A percentile compares a stretch with the other conserved stretches of the same genome.
These are phyloP conservation scores for Blastobotrys apis DNA, from an alignment of 1,139 yeast genomes.

Conservation along the genomic window DNA sequence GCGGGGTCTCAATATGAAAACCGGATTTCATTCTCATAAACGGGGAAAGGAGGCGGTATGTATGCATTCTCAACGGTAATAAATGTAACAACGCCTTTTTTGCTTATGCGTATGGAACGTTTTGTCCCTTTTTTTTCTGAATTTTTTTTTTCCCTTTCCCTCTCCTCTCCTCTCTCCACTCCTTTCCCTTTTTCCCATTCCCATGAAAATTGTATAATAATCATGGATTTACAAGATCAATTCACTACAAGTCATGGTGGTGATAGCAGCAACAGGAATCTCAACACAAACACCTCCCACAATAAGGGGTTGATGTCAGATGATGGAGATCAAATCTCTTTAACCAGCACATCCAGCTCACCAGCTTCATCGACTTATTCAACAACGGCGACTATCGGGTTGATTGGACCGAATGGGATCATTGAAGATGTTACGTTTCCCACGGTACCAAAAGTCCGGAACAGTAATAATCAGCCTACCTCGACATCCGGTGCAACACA, in stretches of 20 bases:
- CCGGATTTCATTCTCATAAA: too few species aligned
- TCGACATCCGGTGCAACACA: not conserved
- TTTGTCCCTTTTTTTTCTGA: not conserved
- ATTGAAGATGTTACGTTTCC: constrained; percentile 12
- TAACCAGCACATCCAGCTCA: not conserved
- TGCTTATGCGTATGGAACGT: too few species aligned
- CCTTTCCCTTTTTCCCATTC: not conserved
- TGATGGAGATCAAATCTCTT: constrained; percentile 9
- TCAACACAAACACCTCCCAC: too few species aligned
- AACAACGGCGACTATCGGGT: constrained; percentile 7
- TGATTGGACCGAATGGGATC: constrained; percentile 11
- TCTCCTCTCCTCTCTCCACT: not conserved
- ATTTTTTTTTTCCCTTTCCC: not conserved
- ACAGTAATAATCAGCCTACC: not conserved
- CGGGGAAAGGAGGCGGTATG: too few species aligned
- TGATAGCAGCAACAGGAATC: too few species aligned
- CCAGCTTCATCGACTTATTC: constrained; percentile 4
- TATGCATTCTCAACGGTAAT: too few species aligned
- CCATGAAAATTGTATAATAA: too few species aligned
- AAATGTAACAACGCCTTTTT: too few species aligned
- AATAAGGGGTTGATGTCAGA: too few species aligned
- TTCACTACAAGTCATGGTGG: too few species aligned
- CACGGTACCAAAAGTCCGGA: not conserved
- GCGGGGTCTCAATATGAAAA: too few species aligned
- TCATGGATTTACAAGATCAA: too few species aligned